Evolutionary conservation across 345 rosid species (phyloP).

Genomic region (Euphorbia peplus): DNA sequence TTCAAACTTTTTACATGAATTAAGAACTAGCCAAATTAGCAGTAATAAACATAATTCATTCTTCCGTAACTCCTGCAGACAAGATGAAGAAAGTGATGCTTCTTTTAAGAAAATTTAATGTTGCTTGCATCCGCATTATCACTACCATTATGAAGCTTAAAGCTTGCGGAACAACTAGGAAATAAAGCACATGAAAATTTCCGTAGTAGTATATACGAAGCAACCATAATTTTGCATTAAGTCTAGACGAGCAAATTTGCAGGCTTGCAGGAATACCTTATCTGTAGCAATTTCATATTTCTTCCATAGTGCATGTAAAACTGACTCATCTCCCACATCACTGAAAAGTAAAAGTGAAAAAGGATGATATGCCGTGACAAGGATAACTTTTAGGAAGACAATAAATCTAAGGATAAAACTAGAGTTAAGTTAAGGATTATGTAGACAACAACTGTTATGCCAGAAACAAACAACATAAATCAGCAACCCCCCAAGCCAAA

Average conservation of each 20-base stretch:
- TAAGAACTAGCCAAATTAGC: background rate
- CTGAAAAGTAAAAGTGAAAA: slow-evolving; percentile 25
- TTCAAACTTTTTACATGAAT: slow-evolving; percentile 7
- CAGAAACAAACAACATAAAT: background rate
- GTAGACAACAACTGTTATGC: background rate
- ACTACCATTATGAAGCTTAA: background rate
- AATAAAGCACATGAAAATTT: background rate
- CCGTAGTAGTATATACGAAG: background rate
- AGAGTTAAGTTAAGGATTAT: background rate
- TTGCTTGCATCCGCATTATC: background rate
- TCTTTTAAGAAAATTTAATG: background rate
- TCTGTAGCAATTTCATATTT: slow-evolving; percentile 44
- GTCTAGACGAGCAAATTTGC: slow-evolving; percentile 6
- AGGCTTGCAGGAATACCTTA: slow-evolving; percentile 38
- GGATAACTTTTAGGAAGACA: background rate
- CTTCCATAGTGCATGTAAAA: slow-evolving; percentile 54
- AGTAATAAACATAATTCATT: background rate
- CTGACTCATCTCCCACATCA: slow-evolving; percentile 52
- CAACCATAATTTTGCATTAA: background rate
- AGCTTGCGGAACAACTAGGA: background rate
- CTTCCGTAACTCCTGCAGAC: background rate
- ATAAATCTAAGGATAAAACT: background rate
- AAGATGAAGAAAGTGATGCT: background rate
- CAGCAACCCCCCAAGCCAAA: background rate
- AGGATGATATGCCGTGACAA: background rate